Evolutionary conservation across 2,329 filamentous ascomycete species (phyloP), one percentile per base, ranked within the genome.

Genomic region (Hypoxylon sp.): DNA sequence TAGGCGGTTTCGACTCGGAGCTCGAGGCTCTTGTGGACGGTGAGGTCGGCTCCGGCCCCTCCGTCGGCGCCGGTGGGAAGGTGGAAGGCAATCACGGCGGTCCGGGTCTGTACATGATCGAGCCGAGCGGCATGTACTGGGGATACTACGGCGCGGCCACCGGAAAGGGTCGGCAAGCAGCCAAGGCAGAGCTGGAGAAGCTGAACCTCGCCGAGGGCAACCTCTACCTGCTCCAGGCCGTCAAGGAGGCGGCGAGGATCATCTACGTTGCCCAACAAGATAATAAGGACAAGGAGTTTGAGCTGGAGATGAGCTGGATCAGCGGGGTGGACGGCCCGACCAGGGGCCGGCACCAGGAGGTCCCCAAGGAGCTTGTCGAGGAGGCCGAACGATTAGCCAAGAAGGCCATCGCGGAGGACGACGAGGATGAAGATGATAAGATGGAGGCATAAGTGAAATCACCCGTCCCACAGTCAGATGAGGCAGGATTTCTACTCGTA

Each of bases 251-350:
- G 32, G 95, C 95, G 59, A 85, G 93, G 65, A 99, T 99, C 80
- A 98, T 99, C 80, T 96, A 97, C 78, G 88, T 97, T 64, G 94
- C 94, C 50, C 95, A 99, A 77, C 95, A 98, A 79, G 95, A 99
- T 79, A 98, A 94, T 85, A 98, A 98, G 84, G 95, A 98, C 82
- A 99, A 99, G 85, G 95, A 98, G 70, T 99, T 98, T 75, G 95
- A 99, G 87, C 85, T 99, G 63, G 95, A 99, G 84, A 96, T 99
- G 93, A 97, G 92, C 62, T 99, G 95, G 95, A 92, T 98, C 78
- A 97, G 93, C 79, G 87, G 86, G 55, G 80, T 89, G 49, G 87
- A 91, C 69, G 94, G 94, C 4, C 93, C 94, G 34, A 98, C 94
- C 67, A 94, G 96, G 82, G 95, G 95, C 67, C 88, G 90, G 73